Evolutionary conservation across 495 filamentous ascomycete species (phyloP).

Genomic region (Hypoxylon subgilvum): DNA sequence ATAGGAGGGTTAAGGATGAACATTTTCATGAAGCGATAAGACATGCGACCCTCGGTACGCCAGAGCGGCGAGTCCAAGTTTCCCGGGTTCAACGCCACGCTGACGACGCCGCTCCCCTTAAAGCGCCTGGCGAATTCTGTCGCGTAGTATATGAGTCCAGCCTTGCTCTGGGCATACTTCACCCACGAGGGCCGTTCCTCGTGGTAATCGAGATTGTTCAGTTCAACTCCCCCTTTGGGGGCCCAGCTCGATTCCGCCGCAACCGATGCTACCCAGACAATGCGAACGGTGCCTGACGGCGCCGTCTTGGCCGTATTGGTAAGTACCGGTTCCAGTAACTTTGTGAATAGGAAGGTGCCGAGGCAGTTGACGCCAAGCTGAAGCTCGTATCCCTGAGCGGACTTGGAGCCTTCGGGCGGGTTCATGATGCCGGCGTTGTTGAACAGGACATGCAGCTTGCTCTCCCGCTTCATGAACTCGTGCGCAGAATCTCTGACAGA

Average conservation of each 20-base stretch:
- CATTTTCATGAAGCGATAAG: neutral
- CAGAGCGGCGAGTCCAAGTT: conserved; percentile 21
- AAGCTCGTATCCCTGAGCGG: conserved; percentile 45
- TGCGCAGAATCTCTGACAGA: conserved; percentile 22
- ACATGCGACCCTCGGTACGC: neutral
- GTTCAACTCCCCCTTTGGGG: conserved; percentile 1
- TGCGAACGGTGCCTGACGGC: conserved; percentile 44
- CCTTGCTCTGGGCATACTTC: conserved; percentile 48
- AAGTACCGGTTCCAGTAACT: conserved; percentile 54
- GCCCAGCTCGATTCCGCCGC: conserved; percentile 31
- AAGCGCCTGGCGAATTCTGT: conserved; percentile 42
- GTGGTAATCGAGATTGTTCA: conserved; percentile 44
- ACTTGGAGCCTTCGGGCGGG: neutral
- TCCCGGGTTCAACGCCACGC: conserved; percentile 47
- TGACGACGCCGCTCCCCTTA: conserved; percentile 32
- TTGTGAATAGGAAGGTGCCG: conserved; percentile 48
- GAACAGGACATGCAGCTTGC: conserved; percentile 32
- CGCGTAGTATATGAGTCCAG: conserved; percentile 42
- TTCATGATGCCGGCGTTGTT: conserved; percentile 22
- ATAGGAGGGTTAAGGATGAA: conserved; percentile 13
- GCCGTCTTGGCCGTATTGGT: conserved; percentile 39
- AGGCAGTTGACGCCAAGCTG: conserved; percentile 50
- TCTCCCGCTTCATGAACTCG: conserved; percentile 23
- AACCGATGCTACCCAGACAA: conserved; percentile 49
- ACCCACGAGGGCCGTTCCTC: neutral